Conservation (phyloP, 805 yeast species). For the Candida mattraensis region DNA sequence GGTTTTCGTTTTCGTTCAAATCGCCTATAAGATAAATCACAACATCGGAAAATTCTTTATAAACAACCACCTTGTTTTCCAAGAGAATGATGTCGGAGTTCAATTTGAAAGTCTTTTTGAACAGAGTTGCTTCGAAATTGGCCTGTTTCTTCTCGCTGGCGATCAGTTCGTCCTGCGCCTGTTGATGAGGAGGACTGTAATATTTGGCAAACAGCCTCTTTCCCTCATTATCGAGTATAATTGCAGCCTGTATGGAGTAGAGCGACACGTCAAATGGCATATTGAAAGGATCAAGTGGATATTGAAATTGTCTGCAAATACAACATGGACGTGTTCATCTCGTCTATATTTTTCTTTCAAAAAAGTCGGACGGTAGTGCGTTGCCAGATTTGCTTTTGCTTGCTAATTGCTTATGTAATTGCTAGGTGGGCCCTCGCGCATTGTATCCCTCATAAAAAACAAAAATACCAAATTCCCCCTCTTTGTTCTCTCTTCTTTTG, state of each 20-base stretch:
- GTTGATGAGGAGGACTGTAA: constrained; percentile 63
- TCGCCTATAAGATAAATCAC: constrained; percentile 70
- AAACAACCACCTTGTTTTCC: constrained; percentile 79
- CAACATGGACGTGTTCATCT: constrained; percentile 10
- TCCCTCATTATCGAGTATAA: constrained; percentile 81
- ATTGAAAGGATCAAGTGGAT: no score
- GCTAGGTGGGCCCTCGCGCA: no score
- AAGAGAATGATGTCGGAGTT: constrained; percentile 78
- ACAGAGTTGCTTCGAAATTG: constrained; percentile 72
- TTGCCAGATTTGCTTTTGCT: no score
- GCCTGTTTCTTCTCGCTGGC: constrained; percentile 56
- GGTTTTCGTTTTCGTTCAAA: constrained; percentile 80
- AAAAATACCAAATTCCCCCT: no score
- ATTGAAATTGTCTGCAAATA: constrained; percentile 2
- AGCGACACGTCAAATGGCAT: constrained; percentile 48
- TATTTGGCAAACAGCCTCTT: constrained; percentile 82
- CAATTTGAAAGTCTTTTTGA: constrained; percentile 74
- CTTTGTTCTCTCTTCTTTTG: constrained; percentile 12
- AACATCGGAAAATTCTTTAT: constrained; percentile 80
- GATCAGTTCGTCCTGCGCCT: constrained; percentile 33
- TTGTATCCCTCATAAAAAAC: no score
- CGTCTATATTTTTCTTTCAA: no score
- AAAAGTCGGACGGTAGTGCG: no score
- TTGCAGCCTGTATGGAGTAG: constrained; percentile 77
- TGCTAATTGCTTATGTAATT: no score